Evolutionary conservation across 352 stramenopile species (phyloP).

Genomic region (Pythium guiyangense): DNA sequence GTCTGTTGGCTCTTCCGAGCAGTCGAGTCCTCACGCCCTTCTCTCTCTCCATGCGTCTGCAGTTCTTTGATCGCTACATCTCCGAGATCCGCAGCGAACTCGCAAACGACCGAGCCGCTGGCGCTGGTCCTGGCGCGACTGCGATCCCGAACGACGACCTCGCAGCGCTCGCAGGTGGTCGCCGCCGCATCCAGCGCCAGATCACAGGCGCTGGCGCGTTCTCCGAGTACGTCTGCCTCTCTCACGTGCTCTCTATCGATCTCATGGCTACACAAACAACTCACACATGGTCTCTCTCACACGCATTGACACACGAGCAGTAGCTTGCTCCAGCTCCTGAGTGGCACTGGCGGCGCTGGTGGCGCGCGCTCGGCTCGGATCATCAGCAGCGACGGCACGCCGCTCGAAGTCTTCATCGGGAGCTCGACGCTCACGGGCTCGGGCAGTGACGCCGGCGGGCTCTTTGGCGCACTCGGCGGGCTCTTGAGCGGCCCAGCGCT

Average conservation of each 20-base stretch:
- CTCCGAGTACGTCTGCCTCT: slow-evolving; percentile 8
- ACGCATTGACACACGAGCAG: neutral
- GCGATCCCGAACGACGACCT: neutral
- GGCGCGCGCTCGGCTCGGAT: slow-evolving; percentile 36
- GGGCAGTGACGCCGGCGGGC: slow-evolving; percentile 32
- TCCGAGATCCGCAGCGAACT: slow-evolving; percentile 35
- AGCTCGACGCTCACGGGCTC: slow-evolving; percentile 30
- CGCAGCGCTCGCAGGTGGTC: neutral
- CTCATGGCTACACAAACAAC: neutral
- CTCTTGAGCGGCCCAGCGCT: slow-evolving; percentile 43
- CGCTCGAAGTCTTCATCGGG: slow-evolving; percentile 77
- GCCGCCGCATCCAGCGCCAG: slow-evolving; percentile 8
- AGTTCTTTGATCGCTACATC: slow-evolving; percentile 19
- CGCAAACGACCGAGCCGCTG: slow-evolving; percentile 14
- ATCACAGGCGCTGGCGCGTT: slow-evolving; percentile 6
- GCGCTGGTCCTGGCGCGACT: slow-evolving; percentile 9
- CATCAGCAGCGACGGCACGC: slow-evolving; percentile 58
- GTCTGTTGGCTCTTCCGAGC: neutral
- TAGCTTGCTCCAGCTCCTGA: slow-evolving; percentile 50
- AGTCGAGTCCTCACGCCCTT: neutral
- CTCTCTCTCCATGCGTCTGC: neutral
- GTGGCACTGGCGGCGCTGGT: slow-evolving; percentile 13
- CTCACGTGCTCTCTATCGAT: neutral
- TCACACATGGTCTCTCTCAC: neutral
- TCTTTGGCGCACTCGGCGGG: slow-evolving; percentile 59